These are phyloP conservation scores for Cajanus cajan DNA, from an alignment of 306 rosid species.

Conservation along the genomic window DNA sequence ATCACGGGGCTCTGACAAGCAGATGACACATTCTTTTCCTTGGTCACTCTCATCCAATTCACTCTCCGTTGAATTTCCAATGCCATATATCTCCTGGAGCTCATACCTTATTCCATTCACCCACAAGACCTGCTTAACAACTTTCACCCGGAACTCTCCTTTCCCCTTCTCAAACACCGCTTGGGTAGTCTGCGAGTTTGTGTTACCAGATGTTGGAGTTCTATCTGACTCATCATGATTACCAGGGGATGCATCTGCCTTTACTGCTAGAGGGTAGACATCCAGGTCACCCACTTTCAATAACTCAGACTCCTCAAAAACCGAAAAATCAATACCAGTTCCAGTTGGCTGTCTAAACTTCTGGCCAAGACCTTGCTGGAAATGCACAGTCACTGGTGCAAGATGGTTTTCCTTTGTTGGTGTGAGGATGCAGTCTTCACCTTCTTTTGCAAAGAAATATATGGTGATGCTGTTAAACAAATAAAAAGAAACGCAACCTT, in stretches of 20 bases:
- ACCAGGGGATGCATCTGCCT: conserved; percentile 63
- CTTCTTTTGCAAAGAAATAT: conserved; percentile 80
- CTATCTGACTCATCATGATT: conserved; percentile 50
- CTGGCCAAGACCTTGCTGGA: conserved; percentile 83
- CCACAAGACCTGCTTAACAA: conserved; percentile 74
- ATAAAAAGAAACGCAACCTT: conserved; percentile 19
- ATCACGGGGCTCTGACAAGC: conserved; percentile 89
- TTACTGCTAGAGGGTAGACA: conserved; percentile 71
- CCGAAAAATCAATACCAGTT: conserved; percentile 67
- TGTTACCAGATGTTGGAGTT: conserved; percentile 31
- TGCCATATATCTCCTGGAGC: conserved; percentile 86
- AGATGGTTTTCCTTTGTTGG: conserved; percentile 50
- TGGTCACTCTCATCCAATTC: conserved; percentile 65
- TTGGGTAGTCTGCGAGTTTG: conserved; percentile 76
- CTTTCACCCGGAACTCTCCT: conserved; percentile 72
- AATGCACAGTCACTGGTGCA: conserved; percentile 59
- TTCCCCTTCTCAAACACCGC: conserved; percentile 73
- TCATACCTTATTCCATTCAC: conserved; percentile 74
- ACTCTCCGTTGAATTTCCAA: conserved; percentile 63
- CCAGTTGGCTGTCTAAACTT: conserved; percentile 76
- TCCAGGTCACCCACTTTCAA: conserved; percentile 51
- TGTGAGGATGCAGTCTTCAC: conserved; percentile 56
- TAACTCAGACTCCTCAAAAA: conserved; percentile 65
- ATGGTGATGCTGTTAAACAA: conserved; percentile 66
- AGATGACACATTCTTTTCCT: conserved; percentile 89